Conservation (phyloP, 2,329 filamentous ascomycete genomes). For the Paracoccidioides lutzii region DNA sequence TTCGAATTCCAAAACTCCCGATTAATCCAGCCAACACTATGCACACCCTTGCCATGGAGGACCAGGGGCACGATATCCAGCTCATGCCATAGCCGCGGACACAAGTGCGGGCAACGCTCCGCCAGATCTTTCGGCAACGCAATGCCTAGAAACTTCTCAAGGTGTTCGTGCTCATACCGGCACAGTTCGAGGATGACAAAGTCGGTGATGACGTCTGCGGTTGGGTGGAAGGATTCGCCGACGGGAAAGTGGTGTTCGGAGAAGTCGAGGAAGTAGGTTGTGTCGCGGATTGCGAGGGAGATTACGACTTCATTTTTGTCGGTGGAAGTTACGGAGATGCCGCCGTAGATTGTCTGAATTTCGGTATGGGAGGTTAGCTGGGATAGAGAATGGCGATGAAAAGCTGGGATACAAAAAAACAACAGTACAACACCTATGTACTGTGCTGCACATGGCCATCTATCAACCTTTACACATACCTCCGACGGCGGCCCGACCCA, state of each 20-base stretch:
- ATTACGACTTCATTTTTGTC: conserved; percentile 41
- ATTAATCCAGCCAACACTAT: conserved; percentile 16
- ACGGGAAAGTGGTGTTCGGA: conserved; percentile 46
- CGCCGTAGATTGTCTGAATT: conserved; percentile 29
- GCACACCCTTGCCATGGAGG: conserved; percentile 31
- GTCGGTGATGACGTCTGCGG: conserved; percentile 41
- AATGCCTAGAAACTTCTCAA: conserved; percentile 61
- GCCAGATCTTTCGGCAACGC: conserved; percentile 53
- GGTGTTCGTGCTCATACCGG: conserved; percentile 50
- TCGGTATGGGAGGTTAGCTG: background rate
- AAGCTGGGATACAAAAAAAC: background rate
- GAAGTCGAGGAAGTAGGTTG: conserved; percentile 62
- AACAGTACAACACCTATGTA: background rate
- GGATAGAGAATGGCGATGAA: background rate
- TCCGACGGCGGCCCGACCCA: conserved; percentile 28
- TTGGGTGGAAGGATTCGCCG: conserved; percentile 26
- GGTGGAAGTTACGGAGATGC: conserved; percentile 24
- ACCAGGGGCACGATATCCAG: conserved; percentile 64
- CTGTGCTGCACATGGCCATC: no score
- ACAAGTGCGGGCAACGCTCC: conserved; percentile 50
- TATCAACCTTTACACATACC: conserved; percentile 14
- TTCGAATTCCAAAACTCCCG: conserved; percentile 39
- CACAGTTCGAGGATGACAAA: conserved; percentile 46
- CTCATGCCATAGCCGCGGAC: conserved; percentile 60
- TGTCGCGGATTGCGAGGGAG: conserved; percentile 59